phyloP scores from a whole-genome alignment of 2,329 filamentous ascomycete genomes.

The Colletotrichum trifolii region DNA sequence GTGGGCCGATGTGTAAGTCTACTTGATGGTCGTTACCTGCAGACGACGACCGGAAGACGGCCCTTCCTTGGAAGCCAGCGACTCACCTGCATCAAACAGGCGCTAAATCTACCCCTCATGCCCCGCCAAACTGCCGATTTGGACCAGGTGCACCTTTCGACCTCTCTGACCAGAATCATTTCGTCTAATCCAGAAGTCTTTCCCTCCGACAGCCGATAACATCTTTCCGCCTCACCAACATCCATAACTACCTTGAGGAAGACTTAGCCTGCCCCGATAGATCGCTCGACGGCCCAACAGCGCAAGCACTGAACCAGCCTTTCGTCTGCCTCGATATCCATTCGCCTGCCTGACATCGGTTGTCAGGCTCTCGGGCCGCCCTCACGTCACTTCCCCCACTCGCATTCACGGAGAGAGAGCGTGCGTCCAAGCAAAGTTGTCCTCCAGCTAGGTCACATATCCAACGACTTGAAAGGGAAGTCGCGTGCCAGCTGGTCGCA shows the following conservation, averaged over 20 bases:
- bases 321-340: conserved; percentile 3
- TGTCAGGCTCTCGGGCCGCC: conserved; percentile 31
- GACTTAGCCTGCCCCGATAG: neutral
- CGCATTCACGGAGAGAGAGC: neutral
- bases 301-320: conserved; percentile 5
- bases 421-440: neutral
- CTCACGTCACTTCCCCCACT: conserved; percentile 3
- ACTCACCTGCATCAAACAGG: conserved; percentile 21
- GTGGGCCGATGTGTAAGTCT: too few species aligned
- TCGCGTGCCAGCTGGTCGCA: neutral
- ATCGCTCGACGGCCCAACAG: conserved; percentile 16
- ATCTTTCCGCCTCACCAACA: conserved; percentile 4
- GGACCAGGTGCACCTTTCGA: conserved; percentile 25
- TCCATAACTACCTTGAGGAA: conserved; percentile 4
- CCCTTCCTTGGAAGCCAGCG: conserved; percentile 4
- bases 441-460: neutral
- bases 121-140: conserved; percentile 34
- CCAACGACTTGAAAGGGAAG: conserved; percentile 6
- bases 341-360: conserved; percentile 13
- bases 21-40: too few species aligned
- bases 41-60: conserved; percentile 2
- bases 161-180: neutral
- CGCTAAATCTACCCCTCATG: conserved; percentile 37
- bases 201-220: conserved; percentile 4
- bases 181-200: conserved; percentile 3